These are phyloP conservation scores for Skeletonema menzelii DNA, from an alignment of 108 stramenopile genomes.

Conservation along the genomic window DNA sequence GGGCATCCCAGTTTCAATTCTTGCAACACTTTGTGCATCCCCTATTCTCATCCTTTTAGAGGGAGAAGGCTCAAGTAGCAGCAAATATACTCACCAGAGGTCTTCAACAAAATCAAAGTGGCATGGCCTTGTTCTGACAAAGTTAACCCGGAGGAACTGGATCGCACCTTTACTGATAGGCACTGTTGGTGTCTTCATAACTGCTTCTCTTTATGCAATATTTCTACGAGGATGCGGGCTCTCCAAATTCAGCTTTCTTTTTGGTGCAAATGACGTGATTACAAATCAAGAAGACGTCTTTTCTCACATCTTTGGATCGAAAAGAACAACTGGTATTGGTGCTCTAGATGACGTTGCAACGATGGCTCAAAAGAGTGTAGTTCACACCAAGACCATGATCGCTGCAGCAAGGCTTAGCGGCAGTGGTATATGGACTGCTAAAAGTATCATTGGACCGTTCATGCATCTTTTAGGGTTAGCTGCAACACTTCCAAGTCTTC, in stretches of 20 bases:
- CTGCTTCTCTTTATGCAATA: slow-evolving; percentile 57
- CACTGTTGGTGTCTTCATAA: slow-evolving; percentile 51
- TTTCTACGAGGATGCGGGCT: slow-evolving; percentile 63
- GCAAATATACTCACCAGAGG: slow-evolving; percentile 40
- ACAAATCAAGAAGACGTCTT: slow-evolving; percentile 51
- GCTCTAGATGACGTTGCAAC: slow-evolving; percentile 47
- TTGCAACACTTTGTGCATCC: slow-evolving; percentile 63
- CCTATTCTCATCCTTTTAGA: slow-evolving; percentile 70
- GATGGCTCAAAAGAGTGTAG: slow-evolving; percentile 52
- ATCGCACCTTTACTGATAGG: slow-evolving; percentile 59
- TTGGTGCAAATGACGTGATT: slow-evolving; percentile 38
- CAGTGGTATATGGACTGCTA: slow-evolving; percentile 70
- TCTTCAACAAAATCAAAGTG: slow-evolving; percentile 30
- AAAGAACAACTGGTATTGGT: slow-evolving; percentile 23
- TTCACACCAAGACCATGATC: slow-evolving; percentile 46
- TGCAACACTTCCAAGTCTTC: slow-evolving; percentile 58
- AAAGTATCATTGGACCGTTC: slow-evolving; percentile 50
- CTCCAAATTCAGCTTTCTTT: slow-evolving; percentile 45
- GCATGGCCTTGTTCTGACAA: slow-evolving; percentile 43
- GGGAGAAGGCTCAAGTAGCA: slow-evolving; percentile 55
- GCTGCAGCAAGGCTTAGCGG: slow-evolving; percentile 56
- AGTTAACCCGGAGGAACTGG: slow-evolving; percentile 56
- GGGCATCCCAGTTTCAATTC: slow-evolving; percentile 64
- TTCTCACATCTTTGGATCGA: slow-evolving; percentile 29
- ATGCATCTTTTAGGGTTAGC: slow-evolving; percentile 57